Evolutionary conservation across 345 rosid genomes (phyloP), one percentile per base, ranked within the genome.

Genomic region (Murraya koenigii): DNA sequence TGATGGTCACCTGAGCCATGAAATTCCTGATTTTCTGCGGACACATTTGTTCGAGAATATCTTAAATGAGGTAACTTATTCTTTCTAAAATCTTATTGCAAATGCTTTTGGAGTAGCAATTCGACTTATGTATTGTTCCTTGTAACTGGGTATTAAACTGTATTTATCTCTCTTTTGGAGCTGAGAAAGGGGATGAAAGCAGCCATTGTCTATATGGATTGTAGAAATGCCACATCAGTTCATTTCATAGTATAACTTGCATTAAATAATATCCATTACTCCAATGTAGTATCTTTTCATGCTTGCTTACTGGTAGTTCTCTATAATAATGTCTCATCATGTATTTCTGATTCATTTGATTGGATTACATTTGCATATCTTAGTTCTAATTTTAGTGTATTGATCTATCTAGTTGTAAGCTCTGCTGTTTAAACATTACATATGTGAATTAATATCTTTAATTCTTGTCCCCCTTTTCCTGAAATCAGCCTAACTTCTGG

Each of bases 1-100:
- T 66, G 99, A 93, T 55, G 99, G 97, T 44, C 98, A 95, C 78
- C 81, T 93, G 35, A 92, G 99, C 89, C 91, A 90, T 56, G 84
- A 82, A 47, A 85, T 93, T 66, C 99, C 98, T 10, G 93, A 91
- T 83, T 93, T 91, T 79, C 80, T 95, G 76, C 84, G 83, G 44
- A 47, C 89, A 0, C 90, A 95, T 88, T 88, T 95, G 85, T 93
- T 95, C 59, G 92, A 91, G 32, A 93, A 86, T 71, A 95, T 95
- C 81, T 81, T 95, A 71, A 90, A 89, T 13, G 95, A 95, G 98
- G 97, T 92, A 74, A 82, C 58, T 5, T 41, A 17, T 41, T 36
- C 69, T 20, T 6, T 74, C 26, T 55, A 25, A 7, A 56, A 67
- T 25, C 28, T 63, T 66, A 9, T 47, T 8, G n/a, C 63, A 44